A percentile compares a stretch with the other conserved stretches of the same genome.
Evolutionary conservation across 2,329 filamentous ascomycete genomes (phyloP).

Genomic region (Blastomyces emzantsi): DNA sequence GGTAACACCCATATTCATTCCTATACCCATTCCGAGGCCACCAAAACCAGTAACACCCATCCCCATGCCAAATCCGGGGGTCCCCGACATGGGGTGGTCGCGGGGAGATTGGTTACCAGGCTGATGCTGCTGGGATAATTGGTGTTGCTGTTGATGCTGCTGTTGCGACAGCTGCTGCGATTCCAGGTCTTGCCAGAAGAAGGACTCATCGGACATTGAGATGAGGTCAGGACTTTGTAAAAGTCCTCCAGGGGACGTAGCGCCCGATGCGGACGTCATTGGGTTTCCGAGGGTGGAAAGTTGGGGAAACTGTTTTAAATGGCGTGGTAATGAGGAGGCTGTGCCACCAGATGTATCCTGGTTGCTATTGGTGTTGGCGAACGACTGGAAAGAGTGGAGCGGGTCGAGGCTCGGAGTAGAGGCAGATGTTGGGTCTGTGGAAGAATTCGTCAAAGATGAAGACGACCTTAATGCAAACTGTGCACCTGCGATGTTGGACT

Average conservation of each 20-base stretch:
- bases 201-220: constrained; percentile 1
- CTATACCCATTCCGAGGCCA: constrained; percentile 18
- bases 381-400: constrained; percentile 3
- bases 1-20: constrained; percentile 28
- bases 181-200: constrained; percentile 6
- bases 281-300: not conserved
- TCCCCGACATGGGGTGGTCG: not conserved
- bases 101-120: not conserved
- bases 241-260: not conserved
- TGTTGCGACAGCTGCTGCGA: constrained; percentile 3
- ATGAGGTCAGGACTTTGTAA: not conserved
- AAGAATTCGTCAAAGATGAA: constrained; percentile 3
- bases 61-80: constrained; percentile 15
- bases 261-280: not conserved
- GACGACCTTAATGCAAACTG: constrained; percentile 12
- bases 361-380: not conserved
- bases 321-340: not conserved
- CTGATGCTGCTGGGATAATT: not conserved
- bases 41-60: constrained; percentile 20
- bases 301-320: constrained; percentile 5
- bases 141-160: not conserved
- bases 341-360: not conserved
- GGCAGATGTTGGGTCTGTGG: not conserved
- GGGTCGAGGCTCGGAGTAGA: constrained; percentile 1
- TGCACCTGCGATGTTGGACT: constrained; percentile 8